Conservation (phyloP, 805 yeast genomes). For the Ogataea allantospora region DNA sequence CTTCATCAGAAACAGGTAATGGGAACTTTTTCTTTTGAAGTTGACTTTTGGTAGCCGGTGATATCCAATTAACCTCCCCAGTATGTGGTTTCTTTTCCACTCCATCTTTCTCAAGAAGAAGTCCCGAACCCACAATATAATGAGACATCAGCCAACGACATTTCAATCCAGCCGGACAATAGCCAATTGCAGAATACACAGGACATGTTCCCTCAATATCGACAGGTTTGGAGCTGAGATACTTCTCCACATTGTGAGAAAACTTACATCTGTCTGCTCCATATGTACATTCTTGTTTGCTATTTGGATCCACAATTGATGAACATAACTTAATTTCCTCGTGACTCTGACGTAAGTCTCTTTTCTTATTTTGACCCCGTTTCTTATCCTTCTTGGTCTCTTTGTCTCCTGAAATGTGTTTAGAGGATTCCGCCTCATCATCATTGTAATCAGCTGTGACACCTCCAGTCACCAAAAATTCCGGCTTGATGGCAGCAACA, state of each 20-base stretch:
- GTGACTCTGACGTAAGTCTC: constrained; percentile 69
- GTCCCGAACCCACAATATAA: constrained; percentile 44
- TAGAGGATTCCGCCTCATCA: constrained; percentile 47
- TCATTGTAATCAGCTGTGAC: constrained; percentile 35
- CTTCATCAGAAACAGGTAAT: constrained; percentile 55
- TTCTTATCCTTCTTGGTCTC: constrained; percentile 39
- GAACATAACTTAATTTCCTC: constrained; percentile 68
- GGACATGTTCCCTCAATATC: constrained; percentile 85
- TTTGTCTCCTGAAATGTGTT: constrained; percentile 34
- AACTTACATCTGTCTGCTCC: constrained; percentile 73
- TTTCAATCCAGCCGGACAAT: constrained; percentile 88
- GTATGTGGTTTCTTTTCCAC: constrained; percentile 24
- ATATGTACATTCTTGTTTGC: constrained; percentile 48
- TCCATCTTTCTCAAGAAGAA: constrained; percentile 46
- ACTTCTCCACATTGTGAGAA: constrained; percentile 70
- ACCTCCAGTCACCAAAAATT: constrained; percentile 47
- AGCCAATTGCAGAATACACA: constrained; percentile 75
- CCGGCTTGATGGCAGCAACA: constrained; percentile 73
- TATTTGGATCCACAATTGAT: constrained; percentile 55
- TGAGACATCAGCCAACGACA: constrained; percentile 90
- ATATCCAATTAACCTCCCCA: constrained; percentile 65
- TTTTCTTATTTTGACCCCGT: constrained; percentile 41
- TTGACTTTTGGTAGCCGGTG: constrained; percentile 41
- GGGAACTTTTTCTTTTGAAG: constrained; percentile 63
- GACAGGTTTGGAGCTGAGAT: constrained; percentile 60